Evolutionary conservation across 306 rosid species (phyloP), one percentile per base, ranked within the genome.

Genomic region (Rubus idaeus): DNA sequence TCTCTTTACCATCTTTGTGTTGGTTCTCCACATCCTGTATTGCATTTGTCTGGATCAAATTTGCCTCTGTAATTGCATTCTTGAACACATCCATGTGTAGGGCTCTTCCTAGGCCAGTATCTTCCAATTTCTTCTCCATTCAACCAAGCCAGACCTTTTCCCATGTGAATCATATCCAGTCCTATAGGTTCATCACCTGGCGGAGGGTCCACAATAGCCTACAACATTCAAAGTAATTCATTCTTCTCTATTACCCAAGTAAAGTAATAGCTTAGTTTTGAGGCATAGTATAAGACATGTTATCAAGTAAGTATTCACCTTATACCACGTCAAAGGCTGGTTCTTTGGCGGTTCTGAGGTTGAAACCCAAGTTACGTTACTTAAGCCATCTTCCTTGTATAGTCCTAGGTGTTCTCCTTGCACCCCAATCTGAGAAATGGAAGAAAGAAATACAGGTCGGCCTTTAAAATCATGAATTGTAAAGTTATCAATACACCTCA

Each of bases 101-200:
- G 88, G 86, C 85, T 90, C 80, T 45, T 77, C 83, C 93, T 78
- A 11, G 98, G 90, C 96, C 97, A 94, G 82, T 90, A 94, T 91
- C 97, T 89, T 85, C 98, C 98, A 20, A 94, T 90, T 89, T 92
- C 97, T 88, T 94, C 97, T 65, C 97, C 98, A 72, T 94, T 94
- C 83, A 94, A 84, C 98, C 98, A 94, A 72, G 96, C 98, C 62
- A 92, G 87, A 81, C 97, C 98, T 85, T 94, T 94, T 52, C 98
- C 98, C 98, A 91, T 91, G 47, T 87, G 82, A 76, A 89, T 62
- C 98, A 94, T 94, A 88, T 94, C 98, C 81, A 94, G 82, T 76
- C 95, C 98, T 74, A 94, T 78, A 1, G 98, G 98, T 52, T 91
- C 97, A 50, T 91, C 75, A 62, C 96, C 97, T 5, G 83, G 42